These are phyloP conservation scores for Sporothrix pallida DNA, from an alignment of 2,329 filamentous ascomycete genomes.

Conservation along the genomic window DNA sequence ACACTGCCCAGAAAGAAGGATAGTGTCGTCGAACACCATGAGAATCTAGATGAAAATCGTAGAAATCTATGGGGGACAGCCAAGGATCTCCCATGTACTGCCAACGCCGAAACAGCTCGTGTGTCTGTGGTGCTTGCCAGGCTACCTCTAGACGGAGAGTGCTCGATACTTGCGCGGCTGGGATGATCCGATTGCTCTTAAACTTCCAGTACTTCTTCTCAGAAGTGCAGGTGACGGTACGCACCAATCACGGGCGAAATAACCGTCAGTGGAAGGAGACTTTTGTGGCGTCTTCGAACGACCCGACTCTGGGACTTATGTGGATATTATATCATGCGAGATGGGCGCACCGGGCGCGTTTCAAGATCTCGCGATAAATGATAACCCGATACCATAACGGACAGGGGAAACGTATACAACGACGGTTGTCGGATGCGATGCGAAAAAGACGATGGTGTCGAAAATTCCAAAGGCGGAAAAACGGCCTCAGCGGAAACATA, in stretches of 20 bases:
- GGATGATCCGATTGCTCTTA: slow-evolving; percentile 58
- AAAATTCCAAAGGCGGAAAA: slow-evolving; percentile 71
- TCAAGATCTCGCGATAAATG: slow-evolving; percentile 14
- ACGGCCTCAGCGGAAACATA: slow-evolving; percentile 93
- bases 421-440: slow-evolving; percentile 39
- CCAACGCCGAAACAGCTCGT: slow-evolving; percentile 31
- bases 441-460: slow-evolving; percentile 54
- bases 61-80: slow-evolving; percentile 28
- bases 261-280: slow-evolving; percentile 52
- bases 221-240: not conserved
- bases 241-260: slow-evolving; percentile 36
- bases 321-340: slow-evolving; percentile 21
- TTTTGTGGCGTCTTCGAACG: slow-evolving; percentile 38
- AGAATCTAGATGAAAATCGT: not conserved
- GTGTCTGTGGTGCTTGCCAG: slow-evolving; percentile 58
- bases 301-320: slow-evolving; percentile 34
- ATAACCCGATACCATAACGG: slow-evolving; percentile 26
- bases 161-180: slow-evolving; percentile 54
- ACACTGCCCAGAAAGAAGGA: slow-evolving; percentile 33
- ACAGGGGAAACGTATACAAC: slow-evolving; percentile 39
- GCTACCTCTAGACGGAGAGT: slow-evolving; percentile 49
- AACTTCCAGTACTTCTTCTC: slow-evolving; percentile 51
- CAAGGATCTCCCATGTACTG: slow-evolving; percentile 24
- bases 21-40: slow-evolving; percentile 13
- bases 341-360: slow-evolving; percentile 31